Percentiles rank a stretch among this genome's conserved stretches.
phyloP scores from a whole-genome alignment of 345 rosid species.

The Trapa bicornis region DNA sequence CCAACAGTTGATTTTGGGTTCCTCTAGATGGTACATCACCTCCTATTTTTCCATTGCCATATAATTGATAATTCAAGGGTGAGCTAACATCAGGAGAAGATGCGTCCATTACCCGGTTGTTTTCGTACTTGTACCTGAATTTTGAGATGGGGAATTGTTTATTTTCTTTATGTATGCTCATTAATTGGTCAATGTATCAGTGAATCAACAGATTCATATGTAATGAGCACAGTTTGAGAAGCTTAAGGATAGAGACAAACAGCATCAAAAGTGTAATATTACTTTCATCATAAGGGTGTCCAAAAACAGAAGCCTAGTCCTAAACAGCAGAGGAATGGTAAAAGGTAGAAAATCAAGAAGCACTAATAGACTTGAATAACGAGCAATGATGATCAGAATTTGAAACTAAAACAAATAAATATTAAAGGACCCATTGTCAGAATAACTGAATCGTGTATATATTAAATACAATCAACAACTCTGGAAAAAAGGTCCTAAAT shows the following conservation, averaged over 20 bases:
- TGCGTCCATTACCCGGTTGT: slow-evolving; percentile 64
- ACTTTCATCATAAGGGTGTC: neutral
- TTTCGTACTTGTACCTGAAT: slow-evolving; percentile 74
- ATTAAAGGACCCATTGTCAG: neutral
- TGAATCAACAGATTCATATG: neutral
- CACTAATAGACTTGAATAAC: neutral
- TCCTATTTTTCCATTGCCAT: slow-evolving; percentile 63
- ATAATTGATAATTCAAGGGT: slow-evolving; percentile 57
- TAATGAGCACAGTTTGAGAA: neutral
- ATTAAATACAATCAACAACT: neutral
- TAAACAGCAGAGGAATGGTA: neutral
- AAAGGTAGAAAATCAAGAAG: neutral
- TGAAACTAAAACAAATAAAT: neutral
- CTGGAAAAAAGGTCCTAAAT: neutral
- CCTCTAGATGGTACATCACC: slow-evolving; percentile 56
- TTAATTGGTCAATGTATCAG: neutral
- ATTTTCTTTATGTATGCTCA: neutral
- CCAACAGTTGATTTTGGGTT: slow-evolving; percentile 82
- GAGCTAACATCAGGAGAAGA: slow-evolving; percentile 66
- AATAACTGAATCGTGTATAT: neutral
- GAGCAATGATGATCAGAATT: neutral
- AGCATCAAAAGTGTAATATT: neutral
- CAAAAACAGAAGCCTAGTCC: neutral
- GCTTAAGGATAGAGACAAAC: neutral
- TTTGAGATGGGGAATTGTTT: neutral